A percentile compares a stretch with the other conserved stretches of the same genome.
phyloP scores from a whole-genome alignment of 2,329 filamentous ascomycete genomes.

The Stachybotrys chartarum region DNA sequence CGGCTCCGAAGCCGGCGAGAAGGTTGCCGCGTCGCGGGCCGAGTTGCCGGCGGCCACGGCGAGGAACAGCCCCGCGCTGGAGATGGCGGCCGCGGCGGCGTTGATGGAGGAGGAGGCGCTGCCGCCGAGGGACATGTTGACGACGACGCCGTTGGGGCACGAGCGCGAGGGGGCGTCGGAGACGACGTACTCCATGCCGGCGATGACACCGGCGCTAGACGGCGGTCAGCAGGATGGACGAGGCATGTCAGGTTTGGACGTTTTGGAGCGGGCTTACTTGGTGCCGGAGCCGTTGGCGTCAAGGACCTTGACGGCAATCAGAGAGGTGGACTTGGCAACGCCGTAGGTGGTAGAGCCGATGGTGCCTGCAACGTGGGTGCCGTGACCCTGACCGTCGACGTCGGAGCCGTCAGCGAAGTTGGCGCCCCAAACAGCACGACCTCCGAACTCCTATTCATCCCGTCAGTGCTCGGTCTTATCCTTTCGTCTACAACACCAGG shows the following conservation, averaged over 20 bases:
- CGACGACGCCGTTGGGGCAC: slow-evolving; percentile 39
- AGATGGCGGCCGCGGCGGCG: slow-evolving; percentile 38
- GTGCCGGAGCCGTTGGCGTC: slow-evolving; percentile 22
- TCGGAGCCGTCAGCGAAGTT: slow-evolving; percentile 17
- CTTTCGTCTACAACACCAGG: neutral
- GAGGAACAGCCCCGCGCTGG: slow-evolving; percentile 41
- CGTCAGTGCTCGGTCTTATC: neutral
- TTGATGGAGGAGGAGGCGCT: slow-evolving; percentile 38
- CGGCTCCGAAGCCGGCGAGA: slow-evolving; percentile 40
- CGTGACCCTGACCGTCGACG: slow-evolving; percentile 30
- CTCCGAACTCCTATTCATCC: slow-evolving; percentile 20
- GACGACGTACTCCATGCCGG: slow-evolving; percentile 37
- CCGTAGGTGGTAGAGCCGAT: slow-evolving; percentile 25
- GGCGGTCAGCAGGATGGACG: neutral
- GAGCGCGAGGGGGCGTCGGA: slow-evolving; percentile 25
- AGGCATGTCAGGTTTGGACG: neutral
- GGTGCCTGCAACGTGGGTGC: slow-evolving; percentile 29
- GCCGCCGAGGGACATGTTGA: slow-evolving; percentile 52
- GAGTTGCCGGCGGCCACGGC: slow-evolving; percentile 51
- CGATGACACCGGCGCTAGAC: slow-evolving; percentile 32
- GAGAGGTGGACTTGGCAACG: slow-evolving; percentile 34
- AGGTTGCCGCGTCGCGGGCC: slow-evolving; percentile 31
- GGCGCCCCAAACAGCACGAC: slow-evolving; percentile 22
- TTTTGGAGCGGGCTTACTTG: slow-evolving; percentile 9
- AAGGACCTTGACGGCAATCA: slow-evolving; percentile 41